Base-by-base conservation (phyloP, 2,329 filamentous ascomycete species). In the Beauveria brongniartii region DNA sequence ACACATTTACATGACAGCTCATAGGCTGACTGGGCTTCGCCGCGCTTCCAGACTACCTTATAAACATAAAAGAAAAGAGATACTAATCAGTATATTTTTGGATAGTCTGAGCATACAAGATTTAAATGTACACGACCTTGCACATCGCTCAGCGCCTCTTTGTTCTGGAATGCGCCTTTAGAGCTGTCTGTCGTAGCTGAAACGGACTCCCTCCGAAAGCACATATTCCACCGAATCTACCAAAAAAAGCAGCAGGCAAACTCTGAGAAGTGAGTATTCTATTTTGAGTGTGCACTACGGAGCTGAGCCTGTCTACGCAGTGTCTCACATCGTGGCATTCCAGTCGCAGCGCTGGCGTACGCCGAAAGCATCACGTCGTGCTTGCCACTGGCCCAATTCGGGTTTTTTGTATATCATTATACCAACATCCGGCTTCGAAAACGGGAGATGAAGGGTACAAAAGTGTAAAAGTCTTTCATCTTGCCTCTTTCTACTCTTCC, bases 261-360 rank as follows among this genome's bases (percentile, higher is more conserved):
- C 5, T 20, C 48, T 9, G 9, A n/a, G 20, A 34, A 51, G 28
- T 18, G n/a, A 20, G 10, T 6, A 37, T 56, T 28, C 30, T 56
- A 56, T 56, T 56, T 48, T 56, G 47, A 56, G 54, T n/a, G 41
- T n/a, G 28, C 14, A 40, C n/a, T 12, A 6, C 43, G 6, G 43
- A 48, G 54, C 54, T 56, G 54, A 56, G 30, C 44, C 20, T 14
- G 53, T 37, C 43, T 1, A 26, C 41, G 30, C 28, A 12, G 20
- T 56, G 54, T 56, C 54, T 56, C 54, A 56, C 43, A 56, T 37
- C 5, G n/a, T 14, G 14, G 43, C 43, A 56, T 56, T 47, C 54
- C 54, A 48, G 28, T 48, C 26, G 24, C 26, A 24, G 43, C 3
- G 24, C 10, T 20, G 20, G 50, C 37, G 22, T 6, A 8, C 7